These are phyloP conservation scores for Cystobasidiopsis lactophilus DNA, from an alignment of 768 basidiomycete species.

Conservation along the genomic window DNA sequence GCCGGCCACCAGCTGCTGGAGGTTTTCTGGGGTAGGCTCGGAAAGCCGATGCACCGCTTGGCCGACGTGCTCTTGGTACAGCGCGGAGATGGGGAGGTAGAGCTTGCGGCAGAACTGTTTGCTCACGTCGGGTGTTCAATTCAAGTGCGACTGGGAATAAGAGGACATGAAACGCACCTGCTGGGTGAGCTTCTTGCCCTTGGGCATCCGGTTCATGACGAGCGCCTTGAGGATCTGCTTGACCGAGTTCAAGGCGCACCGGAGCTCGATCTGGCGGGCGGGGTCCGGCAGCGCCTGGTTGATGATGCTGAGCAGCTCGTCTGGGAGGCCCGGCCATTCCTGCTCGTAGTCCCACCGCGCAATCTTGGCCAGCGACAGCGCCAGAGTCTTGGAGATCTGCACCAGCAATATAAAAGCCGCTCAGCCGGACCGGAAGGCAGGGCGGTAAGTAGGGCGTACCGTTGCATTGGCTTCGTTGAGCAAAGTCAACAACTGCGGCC, in stretches of 20 bases:
- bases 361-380: conserved; percentile 50
- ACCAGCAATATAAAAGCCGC: background rate
- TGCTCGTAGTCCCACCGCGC: conserved; percentile 54
- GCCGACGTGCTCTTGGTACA: conserved; percentile 29
- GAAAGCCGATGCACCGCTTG: too few relatives aligned
- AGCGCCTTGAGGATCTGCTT: conserved; percentile 14
- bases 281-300: conserved; percentile 30
- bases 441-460: conserved; percentile 25
- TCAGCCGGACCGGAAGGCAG: too few relatives aligned
- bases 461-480: conserved; percentile 57
- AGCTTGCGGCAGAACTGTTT: conserved; percentile 34
- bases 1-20: too few relatives aligned
- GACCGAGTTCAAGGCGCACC: conserved; percentile 14
- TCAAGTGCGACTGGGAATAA: too few relatives aligned
- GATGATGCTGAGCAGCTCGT: conserved; percentile 36
- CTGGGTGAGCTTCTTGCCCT: conserved; percentile 12
- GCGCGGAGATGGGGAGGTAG: conserved; percentile 35
- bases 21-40: too few relatives aligned
- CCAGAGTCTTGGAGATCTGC: conserved; percentile 59
- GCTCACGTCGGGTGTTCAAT: too few relatives aligned
- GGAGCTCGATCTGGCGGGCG: conserved; percentile 26
- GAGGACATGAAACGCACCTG: conserved; percentile 1
- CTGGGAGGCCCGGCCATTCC: conserved; percentile 43
- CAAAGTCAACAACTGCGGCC: conserved; percentile 41
- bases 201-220: conserved; percentile 16